Conservation (phyloP, 805 yeast species). For the Candida coleopterorum region DNA sequence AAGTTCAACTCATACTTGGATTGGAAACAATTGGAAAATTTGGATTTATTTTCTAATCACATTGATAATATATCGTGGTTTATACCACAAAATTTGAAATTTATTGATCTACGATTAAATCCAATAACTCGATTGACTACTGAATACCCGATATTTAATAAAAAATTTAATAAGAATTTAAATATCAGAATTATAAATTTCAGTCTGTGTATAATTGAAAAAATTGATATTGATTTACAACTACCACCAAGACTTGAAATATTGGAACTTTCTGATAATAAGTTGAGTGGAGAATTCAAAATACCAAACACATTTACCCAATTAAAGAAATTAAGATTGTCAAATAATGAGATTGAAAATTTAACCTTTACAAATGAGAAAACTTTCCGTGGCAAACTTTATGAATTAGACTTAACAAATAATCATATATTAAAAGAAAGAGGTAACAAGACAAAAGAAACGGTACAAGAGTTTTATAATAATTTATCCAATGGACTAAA, state of each 20-base stretch:
- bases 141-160: no score
- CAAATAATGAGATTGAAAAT: slow-evolving; percentile 15
- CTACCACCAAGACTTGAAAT: slow-evolving; percentile 12
- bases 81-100: slow-evolving; percentile 13
- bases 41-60: slow-evolving; percentile 17
- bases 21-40: slow-evolving; percentile 16
- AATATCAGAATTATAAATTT: slow-evolving; percentile 6
- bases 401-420: slow-evolving; percentile 15
- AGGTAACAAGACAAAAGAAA: slow-evolving; percentile 10
- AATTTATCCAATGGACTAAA: slow-evolving; percentile 19
- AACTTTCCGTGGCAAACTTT: slow-evolving; percentile 12
- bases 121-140: no score
- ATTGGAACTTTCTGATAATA: slow-evolving; percentile 12
- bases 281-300: slow-evolving; percentile 4
- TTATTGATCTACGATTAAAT: slow-evolving; percentile 11
- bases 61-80: slow-evolving; percentile 17
- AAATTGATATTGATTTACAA: slow-evolving; percentile 8
- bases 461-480: slow-evolving; percentile 19
- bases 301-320: slow-evolving; percentile 7
- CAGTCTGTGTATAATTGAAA: slow-evolving; percentile 11
- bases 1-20: slow-evolving; percentile 18
- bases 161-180: slow-evolving; percentile 1
- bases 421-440: slow-evolving; percentile 14
- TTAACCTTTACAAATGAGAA: slow-evolving; percentile 9
- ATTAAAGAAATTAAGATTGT: slow-evolving; percentile 12